Evolutionary conservation across 495 filamentous ascomycete genomes (phyloP).

Genomic region (Podospora anserina): DNA sequence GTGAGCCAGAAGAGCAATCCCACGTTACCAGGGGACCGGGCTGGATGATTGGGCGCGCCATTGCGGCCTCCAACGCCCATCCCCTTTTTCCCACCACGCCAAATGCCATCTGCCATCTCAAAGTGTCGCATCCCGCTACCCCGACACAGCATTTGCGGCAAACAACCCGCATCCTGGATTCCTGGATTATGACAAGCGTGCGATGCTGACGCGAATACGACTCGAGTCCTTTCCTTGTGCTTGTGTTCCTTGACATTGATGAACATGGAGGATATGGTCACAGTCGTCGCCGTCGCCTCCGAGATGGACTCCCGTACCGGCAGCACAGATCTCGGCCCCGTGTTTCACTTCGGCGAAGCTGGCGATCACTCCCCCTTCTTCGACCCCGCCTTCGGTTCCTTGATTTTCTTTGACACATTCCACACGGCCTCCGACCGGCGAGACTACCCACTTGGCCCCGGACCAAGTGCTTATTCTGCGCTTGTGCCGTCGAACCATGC

Average conservation of each 20-base stretch:
- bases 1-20: slow-evolving; percentile 18
- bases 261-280: not conserved
- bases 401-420: not conserved
- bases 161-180: slow-evolving; percentile 5
- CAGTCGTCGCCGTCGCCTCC: not conserved
- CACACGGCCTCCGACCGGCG: not conserved
- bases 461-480: not conserved
- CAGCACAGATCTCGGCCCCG: not conserved
- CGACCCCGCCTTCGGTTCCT: not conserved
- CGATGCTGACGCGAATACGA: slow-evolving; percentile 14
- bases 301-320: not conserved
- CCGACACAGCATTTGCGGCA: slow-evolving; percentile 8
- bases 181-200: not conserved
- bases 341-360: not conserved
- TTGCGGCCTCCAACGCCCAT: slow-evolving; percentile 9
- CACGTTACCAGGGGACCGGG: not conserved
- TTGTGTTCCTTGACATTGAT: slow-evolving; percentile 12
- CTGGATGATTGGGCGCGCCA: slow-evolving; percentile 14
- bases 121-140: slow-evolving; percentile 18
- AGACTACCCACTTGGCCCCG: not conserved
- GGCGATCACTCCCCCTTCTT: not conserved
- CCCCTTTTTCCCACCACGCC: not conserved
- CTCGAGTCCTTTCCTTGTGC: slow-evolving; percentile 12
- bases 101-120: not conserved
- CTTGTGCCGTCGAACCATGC: not conserved